Evolutionary conservation across 352 stramenopile genomes (phyloP).

Genomic region (Aphanomyces cochlioides): DNA sequence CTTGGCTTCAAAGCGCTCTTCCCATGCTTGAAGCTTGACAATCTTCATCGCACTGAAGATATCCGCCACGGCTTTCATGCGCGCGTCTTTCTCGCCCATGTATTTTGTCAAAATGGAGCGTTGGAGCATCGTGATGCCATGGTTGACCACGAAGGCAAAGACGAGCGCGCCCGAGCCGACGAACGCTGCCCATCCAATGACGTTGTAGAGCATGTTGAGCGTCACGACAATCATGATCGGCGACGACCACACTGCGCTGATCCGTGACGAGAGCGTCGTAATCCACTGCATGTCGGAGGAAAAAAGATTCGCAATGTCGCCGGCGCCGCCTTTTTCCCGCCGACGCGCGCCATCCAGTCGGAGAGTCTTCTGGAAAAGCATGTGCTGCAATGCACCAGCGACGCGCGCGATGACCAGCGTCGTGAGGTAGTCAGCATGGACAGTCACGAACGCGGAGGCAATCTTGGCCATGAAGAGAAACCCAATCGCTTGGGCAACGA

Average conservation of each 20-base stretch:
- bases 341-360: background rate
- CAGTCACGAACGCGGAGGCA: conserved; percentile 6
- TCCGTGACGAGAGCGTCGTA: background rate
- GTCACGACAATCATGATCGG: background rate
- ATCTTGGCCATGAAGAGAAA: conserved; percentile 24
- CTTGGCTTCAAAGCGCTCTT: background rate
- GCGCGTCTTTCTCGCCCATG: conserved; percentile 7
- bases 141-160: conserved; percentile 5
- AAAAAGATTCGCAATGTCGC: conserved; percentile 17
- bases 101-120: conserved; percentile 10
- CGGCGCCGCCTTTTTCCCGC: background rate
- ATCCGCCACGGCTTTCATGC: conserved; percentile 10
- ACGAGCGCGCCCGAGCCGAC: conserved; percentile 38
- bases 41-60: conserved; percentile 21
- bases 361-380: conserved; percentile 27
- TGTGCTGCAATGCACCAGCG: conserved; percentile 18
- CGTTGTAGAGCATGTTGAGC: conserved; percentile 21
- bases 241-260: conserved; percentile 11
- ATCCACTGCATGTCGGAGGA: conserved; percentile 24
- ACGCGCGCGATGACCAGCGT: conserved; percentile 58
- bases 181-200: conserved; percentile 11
- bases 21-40: conserved; percentile 21
- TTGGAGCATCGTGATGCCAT: background rate
- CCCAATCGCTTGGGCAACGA: background rate
- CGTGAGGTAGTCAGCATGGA: conserved; percentile 43